These are phyloP conservation scores for Chlamydomonas sphaeroides DNA, from an alignment of 139 green algal species.

Conservation along the genomic window DNA sequence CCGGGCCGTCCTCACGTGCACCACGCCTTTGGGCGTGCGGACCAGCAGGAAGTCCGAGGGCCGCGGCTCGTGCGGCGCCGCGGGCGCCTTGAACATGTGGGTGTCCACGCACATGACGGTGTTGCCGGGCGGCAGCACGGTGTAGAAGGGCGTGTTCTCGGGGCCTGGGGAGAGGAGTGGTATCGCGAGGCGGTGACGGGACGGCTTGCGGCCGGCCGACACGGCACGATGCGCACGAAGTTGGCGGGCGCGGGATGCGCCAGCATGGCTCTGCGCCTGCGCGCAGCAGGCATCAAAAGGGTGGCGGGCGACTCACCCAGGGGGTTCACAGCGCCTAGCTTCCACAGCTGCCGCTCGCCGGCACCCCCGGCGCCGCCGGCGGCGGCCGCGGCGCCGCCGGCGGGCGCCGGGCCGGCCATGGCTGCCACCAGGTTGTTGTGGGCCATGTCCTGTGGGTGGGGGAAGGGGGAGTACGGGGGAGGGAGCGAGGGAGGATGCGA, in stretches of 20 bases:
- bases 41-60: conserved; percentile 86
- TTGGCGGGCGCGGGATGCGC: too few species aligned
- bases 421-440: conserved; percentile 28
- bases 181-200: too few species aligned
- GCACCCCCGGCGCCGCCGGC: not conserved
- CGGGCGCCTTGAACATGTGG: conserved; percentile 75
- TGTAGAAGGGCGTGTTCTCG: conserved; percentile 42
- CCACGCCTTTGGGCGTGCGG: conserved; percentile 56
- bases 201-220: too few species aligned
- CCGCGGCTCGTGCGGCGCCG: conserved; percentile 56
- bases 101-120: conserved; percentile 55
- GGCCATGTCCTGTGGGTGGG: conserved; percentile 9
- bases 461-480: too few species aligned
- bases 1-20: conserved; percentile 64
- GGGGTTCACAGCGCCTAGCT: conserved; percentile 27
- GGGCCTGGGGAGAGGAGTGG: not conserved
- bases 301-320: conserved; percentile 35
- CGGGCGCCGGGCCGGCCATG: too few species aligned
- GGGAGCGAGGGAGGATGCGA: too few species aligned
- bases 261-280: too few species aligned
- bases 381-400: not conserved
- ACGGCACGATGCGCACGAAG: too few species aligned
- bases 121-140: conserved; percentile 1
- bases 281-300: too few species aligned
- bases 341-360: conserved; percentile 18